phyloP scores from a whole-genome alignment of 257 asterid species.

The Ilex aquifolium region DNA sequence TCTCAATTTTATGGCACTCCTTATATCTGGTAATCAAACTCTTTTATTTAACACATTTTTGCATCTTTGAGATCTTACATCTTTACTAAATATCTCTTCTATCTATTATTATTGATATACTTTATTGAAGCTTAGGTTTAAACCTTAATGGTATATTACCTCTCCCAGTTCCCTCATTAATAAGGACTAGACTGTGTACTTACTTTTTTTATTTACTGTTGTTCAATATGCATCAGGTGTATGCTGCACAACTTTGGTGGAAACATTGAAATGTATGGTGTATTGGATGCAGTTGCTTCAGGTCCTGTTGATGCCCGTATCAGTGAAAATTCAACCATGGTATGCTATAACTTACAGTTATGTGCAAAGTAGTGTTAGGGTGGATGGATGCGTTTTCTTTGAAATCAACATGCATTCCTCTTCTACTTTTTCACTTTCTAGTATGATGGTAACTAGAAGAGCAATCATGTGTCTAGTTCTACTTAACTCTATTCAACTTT shows the following conservation, averaged over 20 bases:
- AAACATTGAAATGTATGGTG: conserved; percentile 92
- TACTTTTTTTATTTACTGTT: conserved; percentile 2
- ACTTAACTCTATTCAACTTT: too few species aligned
- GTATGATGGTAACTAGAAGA: too few species aligned
- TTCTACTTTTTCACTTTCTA: too few species aligned
- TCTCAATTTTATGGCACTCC: conserved; percentile 89
- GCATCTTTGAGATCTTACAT: not conserved
- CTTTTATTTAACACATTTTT: too few species aligned
- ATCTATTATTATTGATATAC: conserved; percentile 2
- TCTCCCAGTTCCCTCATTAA: too few species aligned
- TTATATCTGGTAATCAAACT: conserved; percentile 67
- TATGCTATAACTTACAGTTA: conserved; percentile 9
- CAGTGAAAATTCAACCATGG: conserved; percentile 90
- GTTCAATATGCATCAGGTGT: conserved; percentile 55
- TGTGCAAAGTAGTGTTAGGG: not conserved
- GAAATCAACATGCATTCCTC: not conserved
- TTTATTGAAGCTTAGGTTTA: conserved; percentile 1
- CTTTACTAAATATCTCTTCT: not conserved
- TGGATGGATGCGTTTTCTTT: too few species aligned
- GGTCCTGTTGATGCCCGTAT: conserved; percentile 87
- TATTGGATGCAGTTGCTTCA: conserved; percentile 84
- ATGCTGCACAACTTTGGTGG: conserved; percentile 99
- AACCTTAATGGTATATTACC: too few species aligned
- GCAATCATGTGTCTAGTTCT: too few species aligned
- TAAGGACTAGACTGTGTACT: too few species aligned